Base-by-base conservation (phyloP, 2,329 filamentous ascomycete species). In the Penicillium sp. region DNA sequence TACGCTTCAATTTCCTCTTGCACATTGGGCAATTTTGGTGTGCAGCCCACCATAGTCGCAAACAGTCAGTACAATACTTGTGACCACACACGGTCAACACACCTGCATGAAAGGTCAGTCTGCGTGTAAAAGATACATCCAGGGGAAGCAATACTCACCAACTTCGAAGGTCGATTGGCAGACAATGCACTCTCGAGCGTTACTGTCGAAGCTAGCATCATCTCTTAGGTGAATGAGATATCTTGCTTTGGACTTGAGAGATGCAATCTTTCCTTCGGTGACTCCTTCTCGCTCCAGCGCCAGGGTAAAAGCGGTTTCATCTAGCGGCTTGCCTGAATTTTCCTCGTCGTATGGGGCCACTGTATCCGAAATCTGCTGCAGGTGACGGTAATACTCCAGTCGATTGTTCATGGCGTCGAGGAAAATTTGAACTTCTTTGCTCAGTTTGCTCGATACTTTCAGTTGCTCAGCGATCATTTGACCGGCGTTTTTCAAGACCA, bases 331-430 rank as follows among this genome's bases (percentile, higher is more conserved):
- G 23, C 87, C 82, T 23, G 84, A 76, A 50, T 81, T 80, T 29
- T 74, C 71, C 12, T 88, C 87, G 56, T 91, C 87, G 56, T 89
- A 90, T 1, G 89, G 87, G 6, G 85, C 83, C 0, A 97, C 91
- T 19, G 86, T 90, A 70, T 97, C 93, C 0, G 93, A 97, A n/a
- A 97, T 86, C 27, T 86, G 84, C 70, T 97, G 94, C 12, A 97
- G 81, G 69, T 97, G 92, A 6, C 89, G 86, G 71, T 97, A 97
- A 71, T 92, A 97, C 57, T 94, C 91, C 0, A 97, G 77, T 15
- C 94, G 87, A 38, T 86, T 82, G 68, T 97, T 97, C 86, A 96
- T 93, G 0, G 89, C 86, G 17, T 82, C 80, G 29, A 86, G 88
- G 71, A 96, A 94, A 29, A 86, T 78, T 47, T 93, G 88, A 6